These are phyloP conservation scores for Ottelia alismoides DNA, from an alignment of 106 monocot species.

Conservation along the genomic window DNA sequence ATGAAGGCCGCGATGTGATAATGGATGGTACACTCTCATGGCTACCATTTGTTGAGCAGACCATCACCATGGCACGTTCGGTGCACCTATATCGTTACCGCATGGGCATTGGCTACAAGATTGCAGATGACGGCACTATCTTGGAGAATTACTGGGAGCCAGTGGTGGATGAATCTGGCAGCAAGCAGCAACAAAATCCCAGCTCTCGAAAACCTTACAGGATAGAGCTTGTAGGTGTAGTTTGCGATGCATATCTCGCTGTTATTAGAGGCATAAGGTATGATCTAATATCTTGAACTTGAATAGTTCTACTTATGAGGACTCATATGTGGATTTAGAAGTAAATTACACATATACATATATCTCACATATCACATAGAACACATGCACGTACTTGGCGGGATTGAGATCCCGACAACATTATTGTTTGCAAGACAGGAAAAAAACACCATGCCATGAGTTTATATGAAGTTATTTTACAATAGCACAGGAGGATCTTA, in stretches of 20 bases:
- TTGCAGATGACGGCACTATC: conserved; percentile 34
- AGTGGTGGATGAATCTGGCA: conserved; percentile 15
- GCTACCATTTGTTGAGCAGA: conserved; percentile 90
- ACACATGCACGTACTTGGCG: too few species aligned
- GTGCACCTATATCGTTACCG: conserved; percentile 65
- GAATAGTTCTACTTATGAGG: too few species aligned
- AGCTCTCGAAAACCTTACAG: conserved; percentile 64
- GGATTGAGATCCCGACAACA: too few species aligned
- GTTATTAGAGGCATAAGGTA: conserved; percentile 92
- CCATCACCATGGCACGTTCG: conserved; percentile 68
- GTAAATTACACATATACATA: too few species aligned
- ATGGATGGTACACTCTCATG: conserved; percentile 94
- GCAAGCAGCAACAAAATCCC: not conserved
- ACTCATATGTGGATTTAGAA: too few species aligned
- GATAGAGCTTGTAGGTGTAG: conserved; percentile 86
- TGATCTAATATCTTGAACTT: too few species aligned
- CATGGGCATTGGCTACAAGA: conserved; percentile 81
- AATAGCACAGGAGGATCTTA: too few species aligned
- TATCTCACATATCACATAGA: too few species aligned
- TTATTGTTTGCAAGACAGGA: too few species aligned
- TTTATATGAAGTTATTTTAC: too few species aligned
- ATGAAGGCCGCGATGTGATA: conserved; percentile 89
- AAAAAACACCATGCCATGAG: too few species aligned
- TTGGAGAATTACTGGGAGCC: conserved; percentile 81
- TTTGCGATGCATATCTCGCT: conserved; percentile 87